These are phyloP conservation scores for Chlamydomonas sp. DNA, from an alignment of 139 green algal species.

Conservation along the genomic window DNA sequence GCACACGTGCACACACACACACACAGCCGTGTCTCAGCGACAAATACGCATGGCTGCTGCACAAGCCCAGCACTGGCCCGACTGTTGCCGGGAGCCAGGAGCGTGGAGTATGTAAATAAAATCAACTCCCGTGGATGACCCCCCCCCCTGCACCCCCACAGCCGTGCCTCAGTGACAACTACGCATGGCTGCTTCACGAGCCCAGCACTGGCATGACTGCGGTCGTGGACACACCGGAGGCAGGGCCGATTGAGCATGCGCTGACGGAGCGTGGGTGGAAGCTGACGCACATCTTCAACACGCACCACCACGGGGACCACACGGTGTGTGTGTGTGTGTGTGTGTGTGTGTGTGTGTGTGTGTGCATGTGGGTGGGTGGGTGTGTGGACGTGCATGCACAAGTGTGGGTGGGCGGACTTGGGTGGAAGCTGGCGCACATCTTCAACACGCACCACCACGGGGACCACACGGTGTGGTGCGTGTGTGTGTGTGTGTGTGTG, in stretches of 20 bases:
- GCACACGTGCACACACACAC: not conserved
- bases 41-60: slow-evolving; percentile 6
- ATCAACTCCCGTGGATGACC: not conserved
- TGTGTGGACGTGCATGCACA: no score
- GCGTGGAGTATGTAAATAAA: not conserved
- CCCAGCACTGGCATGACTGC: slow-evolving; percentile 42
- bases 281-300: slow-evolving; percentile 71
- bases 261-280: slow-evolving; percentile 46
- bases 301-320: slow-evolving; percentile 69
- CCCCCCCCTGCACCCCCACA: not conserved
- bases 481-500: no score
- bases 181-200: slow-evolving; percentile 5
- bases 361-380: no score
- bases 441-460: slow-evolving; percentile 80
- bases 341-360: no score
- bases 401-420: no score
- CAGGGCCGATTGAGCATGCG: slow-evolving; percentile 46
- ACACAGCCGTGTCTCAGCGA: slow-evolving; percentile 1
- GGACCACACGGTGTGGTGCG: slow-evolving; percentile 56
- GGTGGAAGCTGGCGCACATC: slow-evolving; percentile 46
- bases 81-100: no score
- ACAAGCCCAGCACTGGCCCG: no score
- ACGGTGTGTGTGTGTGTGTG: slow-evolving; percentile 48
- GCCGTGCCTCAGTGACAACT: slow-evolving; percentile 6
- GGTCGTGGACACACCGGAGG: slow-evolving; percentile 80